Evolutionary conservation across 768 basidiomycete species (phyloP), one percentile per base, ranked within the genome.

Genomic region (Phallus indusiatus): DNA sequence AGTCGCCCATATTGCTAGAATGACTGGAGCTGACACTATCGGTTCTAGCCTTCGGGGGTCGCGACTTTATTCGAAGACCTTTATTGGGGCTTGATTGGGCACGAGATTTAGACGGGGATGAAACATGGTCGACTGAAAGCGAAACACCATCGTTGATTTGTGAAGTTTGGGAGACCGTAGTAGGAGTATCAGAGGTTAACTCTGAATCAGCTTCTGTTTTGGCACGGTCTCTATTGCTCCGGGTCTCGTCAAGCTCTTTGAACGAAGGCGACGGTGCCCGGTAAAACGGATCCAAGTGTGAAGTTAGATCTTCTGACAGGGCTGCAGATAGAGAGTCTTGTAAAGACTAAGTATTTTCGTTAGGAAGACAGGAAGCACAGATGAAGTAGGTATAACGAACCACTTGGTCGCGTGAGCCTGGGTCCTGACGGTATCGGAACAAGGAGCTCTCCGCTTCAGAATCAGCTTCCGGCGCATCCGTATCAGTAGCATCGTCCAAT

Each of bases 231-330:
- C 28, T 28, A 28, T 28, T 28, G 28, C 28, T 28, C 28, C 28
- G 28, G 7, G 28, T 28, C 4, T 36, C 28, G 35, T 33, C 57
- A 20, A 51, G 50, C 9, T 35, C 49, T 37, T 20, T 59, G 21
- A 59, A 17, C 34, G 57, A 59, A 28, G 36, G 28, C 8, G 50
- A 33, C 5, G 18, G 49, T 8, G 48, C 5, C 1, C 7, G 22
- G 5, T 48, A 35, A 17, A 16, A 18, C 20, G 67, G 49, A 34
- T 66, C 47, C 49, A 64, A 69, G 35, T 66, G 69, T 49, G 68
- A 65, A 8, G 75, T 60, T 2, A 81, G 76, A 14, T 80, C 79
- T 51, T 87, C 85, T 22, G 71, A 71, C 48, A 77, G 71, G 6
- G 78, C 74, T 55, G 80, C 76, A 1, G 73, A 74, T 37, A 80